Base-by-base conservation (phyloP, 805 yeast species). In the Candida easanensis region DNA sequence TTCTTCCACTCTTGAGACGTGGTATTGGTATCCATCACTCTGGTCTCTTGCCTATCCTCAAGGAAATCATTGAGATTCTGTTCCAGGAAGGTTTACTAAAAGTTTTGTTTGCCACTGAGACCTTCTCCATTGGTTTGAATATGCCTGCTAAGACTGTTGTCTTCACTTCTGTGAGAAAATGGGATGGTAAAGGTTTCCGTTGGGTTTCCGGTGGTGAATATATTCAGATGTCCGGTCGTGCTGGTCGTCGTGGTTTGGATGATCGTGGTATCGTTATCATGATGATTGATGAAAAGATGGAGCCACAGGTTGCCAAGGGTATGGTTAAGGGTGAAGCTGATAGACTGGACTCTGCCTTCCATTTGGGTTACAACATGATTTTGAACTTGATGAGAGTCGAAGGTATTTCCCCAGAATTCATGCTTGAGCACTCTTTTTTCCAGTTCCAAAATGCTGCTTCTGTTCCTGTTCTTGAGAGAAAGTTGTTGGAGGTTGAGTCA, bases 191-290 rank as follows among this genome's bases (percentile, higher is more conserved):
- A 50, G 95, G 91, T 16, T 89, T 91, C 74, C 82, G 99, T 68
- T 93, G 99, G 99, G 97, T 93, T 25, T 87, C 96, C 44, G 99
- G 99, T 46, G 99, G 99, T 71, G 99, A 93, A 69, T 93, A 93
- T 67, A 93, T 93, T 61, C 99, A 93, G 70, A 93, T 93, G 99
- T 88, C 97, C 35, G 99, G 99, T 53, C 82, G 99, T 67, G 99
- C 99, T 18, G 99, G 99, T 56, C 90, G 99, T 74, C 87, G 99
- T 76, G 99, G 99, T 61, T 77, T 93, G 56, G 99, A 93, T 75
- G 99, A 93, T 64, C 84, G 99, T 64, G 99, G 99, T 69, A 89
- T 93, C 65, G 99, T 93, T 38, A 93, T 93, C 53, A 87, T 93
- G 93, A 93, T 93, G 99, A 89, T 93, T 63, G 98, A 93, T 63